These are phyloP conservation scores for Camelina neglecta DNA, from an alignment of 345 rosid species.

Conservation along the genomic window DNA sequence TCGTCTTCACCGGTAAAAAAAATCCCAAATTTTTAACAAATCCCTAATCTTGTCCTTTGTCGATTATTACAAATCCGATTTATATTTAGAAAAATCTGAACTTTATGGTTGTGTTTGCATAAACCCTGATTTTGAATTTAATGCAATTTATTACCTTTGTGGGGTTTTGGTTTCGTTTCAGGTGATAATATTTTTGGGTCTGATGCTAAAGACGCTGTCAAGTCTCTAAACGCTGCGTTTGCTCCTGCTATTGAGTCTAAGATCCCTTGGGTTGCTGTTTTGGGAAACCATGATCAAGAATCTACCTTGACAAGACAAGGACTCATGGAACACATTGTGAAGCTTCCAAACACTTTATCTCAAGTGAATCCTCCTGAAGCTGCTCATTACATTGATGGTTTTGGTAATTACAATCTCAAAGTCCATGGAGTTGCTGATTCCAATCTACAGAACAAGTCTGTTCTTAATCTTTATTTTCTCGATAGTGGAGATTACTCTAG, in stretches of 20 bases:
- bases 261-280: conserved; percentile 85
- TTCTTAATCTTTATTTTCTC: conserved; percentile 83
- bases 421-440: conserved; percentile 74
- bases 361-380: conserved; percentile 67
- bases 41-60: neutral
- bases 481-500: conserved; percentile 93
- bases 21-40: neutral
- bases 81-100: neutral
- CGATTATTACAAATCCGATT: too few relatives aligned
- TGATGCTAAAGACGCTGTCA: conserved; percentile 69
- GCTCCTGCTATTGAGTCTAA: conserved; percentile 79
- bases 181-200: conserved; percentile 83
- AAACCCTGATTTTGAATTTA: neutral
- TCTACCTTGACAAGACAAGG: conserved; percentile 70
- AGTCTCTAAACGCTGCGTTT: conserved; percentile 77
- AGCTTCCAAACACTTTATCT: conserved; percentile 69
- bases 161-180: conserved; percentile 38
- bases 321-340: conserved; percentile 81
- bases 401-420: conserved; percentile 94
- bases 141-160: neutral
- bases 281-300: conserved; percentile 97
- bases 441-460: conserved; percentile 73
- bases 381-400: conserved; percentile 73
- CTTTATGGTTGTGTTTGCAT: neutral
- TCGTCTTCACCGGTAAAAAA: conserved; percentile 82